These are phyloP conservation scores for Gossypium trilobum DNA, from an alignment of 441 rosid genomes.

Conservation along the genomic window DNA sequence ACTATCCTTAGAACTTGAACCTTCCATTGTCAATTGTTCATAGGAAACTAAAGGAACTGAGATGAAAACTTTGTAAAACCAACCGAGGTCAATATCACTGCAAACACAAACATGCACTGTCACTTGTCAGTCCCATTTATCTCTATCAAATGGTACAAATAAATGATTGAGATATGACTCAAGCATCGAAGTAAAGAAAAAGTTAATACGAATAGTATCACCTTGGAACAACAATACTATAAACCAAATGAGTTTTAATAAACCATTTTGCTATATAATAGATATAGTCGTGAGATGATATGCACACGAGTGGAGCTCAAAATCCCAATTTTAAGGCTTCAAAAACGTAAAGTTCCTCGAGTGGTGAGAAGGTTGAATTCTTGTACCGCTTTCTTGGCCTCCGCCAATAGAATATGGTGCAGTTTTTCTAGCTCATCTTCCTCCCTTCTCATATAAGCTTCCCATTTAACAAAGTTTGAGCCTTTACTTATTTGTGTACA, in stretches of 20 bases:
- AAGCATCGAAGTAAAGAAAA: constrained; percentile 15
- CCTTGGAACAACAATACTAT: too few relatives aligned
- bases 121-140: constrained; percentile 7
- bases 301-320: constrained; percentile 49
- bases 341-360: constrained; percentile 45
- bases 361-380: constrained; percentile 41
- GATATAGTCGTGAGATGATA: constrained; percentile 19
- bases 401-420: background rate
- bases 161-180: constrained; percentile 29
- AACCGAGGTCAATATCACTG: constrained; percentile 11
- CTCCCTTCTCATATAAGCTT: background rate
- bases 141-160: constrained; percentile 11
- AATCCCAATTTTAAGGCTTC: constrained; percentile 48
- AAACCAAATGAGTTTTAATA: too few relatives aligned
- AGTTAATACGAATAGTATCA: background rate
- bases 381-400: constrained; percentile 15
- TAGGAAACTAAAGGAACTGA: background rate
- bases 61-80: background rate
- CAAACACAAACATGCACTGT: constrained; percentile 15
- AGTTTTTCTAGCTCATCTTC: background rate
- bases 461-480: background rate
- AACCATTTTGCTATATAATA: too few relatives aligned
- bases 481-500: background rate
- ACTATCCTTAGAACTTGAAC: constrained; percentile 41
- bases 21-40: constrained; percentile 30